A percentile compares a stretch with the other conserved stretches of the same genome.
Evolutionary conservation across 139 green algal species (phyloP).

Genomic region (Chlamydomonas sp.): DNA sequence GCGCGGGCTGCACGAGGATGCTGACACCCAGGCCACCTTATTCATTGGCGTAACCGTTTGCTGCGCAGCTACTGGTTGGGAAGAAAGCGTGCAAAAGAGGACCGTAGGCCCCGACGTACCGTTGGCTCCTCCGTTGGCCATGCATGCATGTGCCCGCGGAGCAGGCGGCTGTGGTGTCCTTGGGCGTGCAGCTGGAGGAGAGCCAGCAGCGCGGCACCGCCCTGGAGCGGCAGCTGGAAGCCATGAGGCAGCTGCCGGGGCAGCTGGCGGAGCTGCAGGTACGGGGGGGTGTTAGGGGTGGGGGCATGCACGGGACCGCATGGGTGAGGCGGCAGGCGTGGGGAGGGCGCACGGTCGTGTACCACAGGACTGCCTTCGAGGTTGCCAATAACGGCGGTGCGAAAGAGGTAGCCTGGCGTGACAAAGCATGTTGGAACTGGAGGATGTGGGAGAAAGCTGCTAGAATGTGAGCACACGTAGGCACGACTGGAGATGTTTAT

Average conservation of each 20-base stretch:
- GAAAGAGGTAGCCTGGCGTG: too few relatives aligned
- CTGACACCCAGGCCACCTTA: too few relatives aligned
- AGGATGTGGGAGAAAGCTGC: too few relatives aligned
- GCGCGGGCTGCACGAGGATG: too few relatives aligned
- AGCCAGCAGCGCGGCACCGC: neutral
- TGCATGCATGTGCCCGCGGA: neutral
- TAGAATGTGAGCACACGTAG: too few relatives aligned
- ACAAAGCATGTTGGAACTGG: too few relatives aligned
- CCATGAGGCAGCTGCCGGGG: neutral
- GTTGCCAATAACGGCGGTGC: neutral
- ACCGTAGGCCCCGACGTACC: neutral
- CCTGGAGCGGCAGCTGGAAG: conserved; percentile 22
- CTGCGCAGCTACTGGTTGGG: too few relatives aligned
- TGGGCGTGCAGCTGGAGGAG: conserved; percentile 18
- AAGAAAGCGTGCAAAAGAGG: neutral
- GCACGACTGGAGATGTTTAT: too few relatives aligned
- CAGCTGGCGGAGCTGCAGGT: conserved; percentile 29
- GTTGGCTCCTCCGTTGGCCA: neutral
- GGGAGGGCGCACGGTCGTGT: too few relatives aligned
- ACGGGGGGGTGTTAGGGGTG: too few relatives aligned
- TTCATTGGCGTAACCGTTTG: too few relatives aligned
- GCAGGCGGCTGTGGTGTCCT: neutral
- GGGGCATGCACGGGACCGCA: neutral
- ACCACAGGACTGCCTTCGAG: neutral
- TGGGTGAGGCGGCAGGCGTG: neutral